Evolutionary conservation across 2,329 filamentous ascomycete species (phyloP).

Genomic region (Intubia oerlemansii): DNA sequence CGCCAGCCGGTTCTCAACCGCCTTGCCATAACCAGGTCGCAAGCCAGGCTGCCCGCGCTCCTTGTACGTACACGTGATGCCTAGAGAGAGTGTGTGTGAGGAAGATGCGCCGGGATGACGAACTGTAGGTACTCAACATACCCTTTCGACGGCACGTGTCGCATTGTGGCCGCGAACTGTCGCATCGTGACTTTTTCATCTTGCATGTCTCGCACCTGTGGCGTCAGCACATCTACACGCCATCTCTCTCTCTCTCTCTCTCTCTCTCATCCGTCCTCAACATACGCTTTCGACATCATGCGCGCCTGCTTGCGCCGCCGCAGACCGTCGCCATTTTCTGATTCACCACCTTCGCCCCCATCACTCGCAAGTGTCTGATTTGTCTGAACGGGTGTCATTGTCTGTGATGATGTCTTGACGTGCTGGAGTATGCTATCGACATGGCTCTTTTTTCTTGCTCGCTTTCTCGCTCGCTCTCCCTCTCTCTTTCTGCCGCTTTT

Average conservation of each 20-base stretch:
- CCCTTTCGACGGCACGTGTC: constrained; percentile 4
- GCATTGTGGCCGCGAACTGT: constrained; percentile 6
- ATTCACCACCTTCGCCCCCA: no score
- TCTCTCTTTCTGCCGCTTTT: no score
- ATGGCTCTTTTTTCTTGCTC: no score
- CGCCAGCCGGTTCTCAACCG: constrained; percentile 5
- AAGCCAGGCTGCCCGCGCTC: constrained; percentile 6
- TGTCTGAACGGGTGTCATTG: no score
- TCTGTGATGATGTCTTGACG: no score
- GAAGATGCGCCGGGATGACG: neutral
- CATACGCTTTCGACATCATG: constrained; percentile 2
- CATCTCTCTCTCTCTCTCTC: no score
- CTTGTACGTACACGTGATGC: constrained; percentile 3
- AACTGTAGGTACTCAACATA: neutral
- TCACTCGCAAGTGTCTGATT: no score
- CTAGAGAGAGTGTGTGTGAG: neutral
- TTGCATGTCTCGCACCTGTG: constrained; percentile 7
- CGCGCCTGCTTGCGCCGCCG: constrained; percentile 1
- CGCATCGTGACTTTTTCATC: constrained; percentile 6
- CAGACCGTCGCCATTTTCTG: no score
- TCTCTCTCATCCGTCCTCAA: no score
- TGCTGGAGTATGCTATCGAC: no score
- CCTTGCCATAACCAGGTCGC: constrained; percentile 6
- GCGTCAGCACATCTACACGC: no score
- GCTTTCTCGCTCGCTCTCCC: no score